Evolutionary conservation across 2,329 filamentous ascomycete genomes (phyloP).

Genomic region (Amylocarpus encephaloides): DNA sequence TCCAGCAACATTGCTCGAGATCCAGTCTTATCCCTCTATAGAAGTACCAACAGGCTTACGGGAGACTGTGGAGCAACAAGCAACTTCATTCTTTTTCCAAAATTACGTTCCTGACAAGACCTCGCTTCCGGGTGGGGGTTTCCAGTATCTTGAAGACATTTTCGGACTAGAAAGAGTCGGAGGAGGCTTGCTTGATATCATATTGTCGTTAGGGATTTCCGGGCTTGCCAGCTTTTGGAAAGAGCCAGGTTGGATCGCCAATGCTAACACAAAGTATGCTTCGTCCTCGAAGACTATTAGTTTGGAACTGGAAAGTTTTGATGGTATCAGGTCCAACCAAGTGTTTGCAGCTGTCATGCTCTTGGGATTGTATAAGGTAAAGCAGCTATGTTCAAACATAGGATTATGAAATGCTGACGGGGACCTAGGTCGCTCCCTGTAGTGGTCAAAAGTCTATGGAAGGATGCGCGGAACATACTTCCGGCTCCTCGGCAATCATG

Average conservation of each 20-base stretch:
- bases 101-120: constrained; percentile 23
- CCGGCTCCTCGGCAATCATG: constrained; percentile 44
- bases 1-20: not conserved
- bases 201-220: constrained; percentile 22
- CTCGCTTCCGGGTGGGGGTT: constrained; percentile 13
- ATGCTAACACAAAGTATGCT: constrained; percentile 18
- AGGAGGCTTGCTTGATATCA: constrained; percentile 21
- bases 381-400: constrained; percentile 19
- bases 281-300: constrained; percentile 17
- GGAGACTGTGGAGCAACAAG: constrained; percentile 20
- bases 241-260: constrained; percentile 13
- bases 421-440: constrained; percentile 22
- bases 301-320: constrained; percentile 13
- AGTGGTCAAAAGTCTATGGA: constrained; percentile 37
- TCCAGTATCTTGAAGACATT: constrained; percentile 22
- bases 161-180: constrained; percentile 40
- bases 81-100: constrained; percentile 24
- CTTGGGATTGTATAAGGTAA: constrained; percentile 25
- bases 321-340: constrained; percentile 23
- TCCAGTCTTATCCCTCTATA: not conserved
- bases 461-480: constrained; percentile 48
- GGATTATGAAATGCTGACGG: constrained; percentile 17
- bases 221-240: constrained; percentile 23
- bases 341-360: constrained; percentile 25
- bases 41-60: not conserved